Conservation (phyloP, 768 basidiomycete genomes). For the Kwoniella bestiolae region DNA sequence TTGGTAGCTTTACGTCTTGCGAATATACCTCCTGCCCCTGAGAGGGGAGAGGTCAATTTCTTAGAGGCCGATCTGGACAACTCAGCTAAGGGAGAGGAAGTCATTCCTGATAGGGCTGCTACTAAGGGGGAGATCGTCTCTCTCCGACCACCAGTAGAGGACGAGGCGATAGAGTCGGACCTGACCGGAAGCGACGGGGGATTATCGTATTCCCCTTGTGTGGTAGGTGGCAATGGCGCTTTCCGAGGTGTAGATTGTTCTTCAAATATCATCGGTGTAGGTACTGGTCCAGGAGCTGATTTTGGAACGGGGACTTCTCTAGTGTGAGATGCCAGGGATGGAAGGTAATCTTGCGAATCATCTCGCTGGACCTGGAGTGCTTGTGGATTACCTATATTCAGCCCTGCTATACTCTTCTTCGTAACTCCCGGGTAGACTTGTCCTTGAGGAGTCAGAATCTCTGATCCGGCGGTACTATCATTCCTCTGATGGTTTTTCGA, state of each 20-base stretch:
- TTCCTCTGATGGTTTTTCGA: background rate
- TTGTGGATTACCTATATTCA: conserved; percentile 7
- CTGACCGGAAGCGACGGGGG: no score
- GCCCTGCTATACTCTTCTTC: background rate
- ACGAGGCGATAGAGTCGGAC: background rate
- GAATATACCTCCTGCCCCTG: background rate
- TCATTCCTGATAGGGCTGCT: conserved; percentile 19
- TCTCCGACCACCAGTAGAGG: background rate
- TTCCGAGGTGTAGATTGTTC: no score
- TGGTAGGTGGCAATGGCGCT: background rate
- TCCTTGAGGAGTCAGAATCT: background rate
- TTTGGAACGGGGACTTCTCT: background rate
- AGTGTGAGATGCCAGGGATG: background rate
- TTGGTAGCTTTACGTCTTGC: background rate
- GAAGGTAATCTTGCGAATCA: conserved; percentile 1
- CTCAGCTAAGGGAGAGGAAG: conserved; percentile 16
- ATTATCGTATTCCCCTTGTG: no score
- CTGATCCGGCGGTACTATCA: background rate
- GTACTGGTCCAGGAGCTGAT: background rate
- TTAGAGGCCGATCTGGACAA: conserved; percentile 7
- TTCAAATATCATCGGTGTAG: no score
- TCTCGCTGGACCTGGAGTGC: background rate
- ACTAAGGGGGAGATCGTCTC: conserved; percentile 7
- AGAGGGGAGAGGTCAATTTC: background rate
- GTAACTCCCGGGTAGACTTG: no score